These are phyloP conservation scores for Teratosphaeria zuluensis DNA, from an alignment of 2,329 filamentous ascomycete species.

Conservation along the genomic window DNA sequence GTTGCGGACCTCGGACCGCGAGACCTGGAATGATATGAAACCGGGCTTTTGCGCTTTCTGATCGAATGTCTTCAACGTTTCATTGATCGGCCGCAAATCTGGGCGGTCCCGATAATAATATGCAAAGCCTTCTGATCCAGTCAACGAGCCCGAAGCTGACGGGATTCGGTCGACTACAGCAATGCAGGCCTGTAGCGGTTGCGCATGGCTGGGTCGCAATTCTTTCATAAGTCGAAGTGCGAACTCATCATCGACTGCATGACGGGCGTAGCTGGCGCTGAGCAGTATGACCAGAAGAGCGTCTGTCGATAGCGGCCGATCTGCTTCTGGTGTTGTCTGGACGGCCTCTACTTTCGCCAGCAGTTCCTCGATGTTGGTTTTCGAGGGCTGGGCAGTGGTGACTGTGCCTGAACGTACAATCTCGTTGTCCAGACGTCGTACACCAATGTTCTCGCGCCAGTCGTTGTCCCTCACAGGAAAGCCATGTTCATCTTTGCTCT, in stretches of 20 bases:
- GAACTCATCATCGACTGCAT: constrained; percentile 14
- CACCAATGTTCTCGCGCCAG: not conserved
- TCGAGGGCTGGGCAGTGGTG: constrained; percentile 2
- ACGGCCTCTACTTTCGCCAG: not conserved
- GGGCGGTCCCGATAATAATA: constrained; percentile 15
- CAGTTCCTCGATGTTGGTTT: constrained; percentile 6
- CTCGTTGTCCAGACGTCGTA: not conserved
- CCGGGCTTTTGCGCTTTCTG: constrained; percentile 20
- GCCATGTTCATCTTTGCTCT: not conserved
- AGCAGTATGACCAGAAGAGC: not conserved
- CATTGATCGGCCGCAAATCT: not conserved
- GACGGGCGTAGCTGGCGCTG: constrained; percentile 5
- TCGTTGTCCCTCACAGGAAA: not conserved
- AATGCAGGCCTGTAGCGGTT: constrained; percentile 14
- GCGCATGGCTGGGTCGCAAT: constrained; percentile 1
- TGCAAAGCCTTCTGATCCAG: constrained; percentile 20
- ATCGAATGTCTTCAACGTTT: constrained; percentile 7
- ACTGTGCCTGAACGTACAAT: constrained; percentile 2
- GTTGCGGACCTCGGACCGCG: not conserved
- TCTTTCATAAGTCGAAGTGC: constrained; percentile 11
- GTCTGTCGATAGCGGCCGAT: not conserved
- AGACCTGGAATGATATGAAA: constrained; percentile 15
- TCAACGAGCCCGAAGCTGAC: not conserved
- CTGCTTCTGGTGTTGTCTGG: not conserved
- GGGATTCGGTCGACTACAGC: constrained; percentile 24